phyloP scores from a whole-genome alignment of 1,284 basidiomycete species.

The Termitomyces sp. region DNA sequence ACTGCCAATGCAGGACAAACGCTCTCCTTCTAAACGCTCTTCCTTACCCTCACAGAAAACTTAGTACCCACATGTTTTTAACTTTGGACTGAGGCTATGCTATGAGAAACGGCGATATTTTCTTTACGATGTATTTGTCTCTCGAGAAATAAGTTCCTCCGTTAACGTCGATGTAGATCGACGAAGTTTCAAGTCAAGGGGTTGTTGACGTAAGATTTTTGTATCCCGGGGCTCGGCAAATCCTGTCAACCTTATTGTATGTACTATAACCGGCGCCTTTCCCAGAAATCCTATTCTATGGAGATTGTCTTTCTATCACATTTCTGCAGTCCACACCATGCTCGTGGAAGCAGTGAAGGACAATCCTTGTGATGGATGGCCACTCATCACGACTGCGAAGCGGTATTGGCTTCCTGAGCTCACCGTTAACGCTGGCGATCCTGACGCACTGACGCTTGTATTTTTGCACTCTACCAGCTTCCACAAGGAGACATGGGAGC shows the following conservation, averaged over 20 bases:
- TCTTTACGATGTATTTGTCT: not conserved
- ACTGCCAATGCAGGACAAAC: constrained; percentile 34
- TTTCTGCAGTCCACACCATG: constrained; percentile 19
- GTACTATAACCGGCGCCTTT: constrained; percentile 1
- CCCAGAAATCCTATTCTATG: constrained; percentile 9
- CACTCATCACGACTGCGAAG: constrained; percentile 50
- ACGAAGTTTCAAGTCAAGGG: not conserved
- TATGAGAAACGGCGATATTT: not conserved
- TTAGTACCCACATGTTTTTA: not conserved
- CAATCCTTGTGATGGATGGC: constrained; percentile 34
- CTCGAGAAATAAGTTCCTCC: not conserved
- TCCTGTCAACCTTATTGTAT: not conserved
- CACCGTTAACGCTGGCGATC: constrained; percentile 29
- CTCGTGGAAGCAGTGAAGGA: constrained; percentile 31
- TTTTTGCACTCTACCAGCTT: constrained; percentile 60
- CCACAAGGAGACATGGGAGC: constrained; percentile 66
- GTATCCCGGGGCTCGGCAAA: not conserved
- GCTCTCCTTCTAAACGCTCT: constrained; percentile 29
- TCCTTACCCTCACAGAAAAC: not conserved
- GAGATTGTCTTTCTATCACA: not conserved
- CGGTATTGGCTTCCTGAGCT: constrained; percentile 45
- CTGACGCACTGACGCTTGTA: constrained; percentile 46
- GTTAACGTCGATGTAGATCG: not conserved
- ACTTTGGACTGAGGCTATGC: not conserved
- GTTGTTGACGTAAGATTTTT: not conserved